Percentiles rank a stretch among this genome's conserved stretches.
These are phyloP conservation scores for Kuraishia ogatae DNA, from an alignment of 805 yeast genomes.

Conservation along the genomic window DNA sequence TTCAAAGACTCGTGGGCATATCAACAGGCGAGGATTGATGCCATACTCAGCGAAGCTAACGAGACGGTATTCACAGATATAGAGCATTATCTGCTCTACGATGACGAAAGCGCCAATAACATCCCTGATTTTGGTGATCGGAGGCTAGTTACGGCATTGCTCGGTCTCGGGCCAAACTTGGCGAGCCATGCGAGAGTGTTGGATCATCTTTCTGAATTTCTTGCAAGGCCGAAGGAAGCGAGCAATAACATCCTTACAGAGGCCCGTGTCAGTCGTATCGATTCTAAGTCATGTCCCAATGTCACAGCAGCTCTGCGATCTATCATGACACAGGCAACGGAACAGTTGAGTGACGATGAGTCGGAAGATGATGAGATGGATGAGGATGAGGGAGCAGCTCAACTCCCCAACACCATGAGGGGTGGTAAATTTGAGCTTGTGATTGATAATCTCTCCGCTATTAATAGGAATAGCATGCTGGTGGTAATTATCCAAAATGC, in stretches of 20 bases:
- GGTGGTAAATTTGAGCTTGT: constrained; percentile 17
- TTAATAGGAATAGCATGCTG: constrained; percentile 7
- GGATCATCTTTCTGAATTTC: constrained; percentile 15
- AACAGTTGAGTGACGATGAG: constrained; percentile 8
- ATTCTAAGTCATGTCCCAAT: constrained; percentile 28
- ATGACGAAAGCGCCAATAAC: constrained; percentile 3
- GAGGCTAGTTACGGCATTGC: constrained; percentile 25
- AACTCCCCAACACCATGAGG: background rate
- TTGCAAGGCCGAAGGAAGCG: constrained; percentile 4
- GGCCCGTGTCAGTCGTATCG: constrained; percentile 20
- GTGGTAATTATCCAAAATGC: constrained; percentile 25
- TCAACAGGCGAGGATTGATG: constrained; percentile 21
- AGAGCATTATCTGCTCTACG: constrained; percentile 13
- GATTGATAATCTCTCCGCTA: constrained; percentile 9
- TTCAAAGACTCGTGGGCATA: constrained; percentile 29
- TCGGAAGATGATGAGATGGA: constrained; percentile 9
- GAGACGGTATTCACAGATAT: constrained; percentile 24
- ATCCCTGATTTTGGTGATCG: constrained; percentile 4
- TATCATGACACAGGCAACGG: constrained; percentile 19
- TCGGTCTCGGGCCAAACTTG: constrained; percentile 33
- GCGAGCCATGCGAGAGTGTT: constrained; percentile 29
- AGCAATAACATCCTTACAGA: constrained; percentile 6
- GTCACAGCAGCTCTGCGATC: constrained; percentile 26
- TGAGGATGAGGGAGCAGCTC: constrained; percentile 3
- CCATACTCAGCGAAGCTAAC: constrained; percentile 20